A percentile compares a stretch with the other conserved stretches of the same genome.
phyloP scores from a whole-genome alignment of 495 filamentous ascomycete genomes.

The Friedmanniomyces simplex region DNA sequence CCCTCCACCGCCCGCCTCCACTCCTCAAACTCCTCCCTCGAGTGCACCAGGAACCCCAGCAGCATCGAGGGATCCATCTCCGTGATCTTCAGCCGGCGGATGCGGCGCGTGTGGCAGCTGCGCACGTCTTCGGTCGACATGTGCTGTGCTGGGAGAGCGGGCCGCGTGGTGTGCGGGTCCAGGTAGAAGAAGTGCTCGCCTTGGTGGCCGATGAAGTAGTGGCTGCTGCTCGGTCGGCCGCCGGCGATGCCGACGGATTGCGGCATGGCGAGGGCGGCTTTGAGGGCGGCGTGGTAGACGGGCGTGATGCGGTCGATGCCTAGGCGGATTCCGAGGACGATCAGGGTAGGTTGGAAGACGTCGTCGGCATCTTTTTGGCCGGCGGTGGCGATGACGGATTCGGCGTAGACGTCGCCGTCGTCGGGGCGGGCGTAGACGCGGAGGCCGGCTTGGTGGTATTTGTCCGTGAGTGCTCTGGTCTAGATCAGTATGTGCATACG shows the following conservation, averaged over 20 bases:
- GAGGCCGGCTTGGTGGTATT: slow-evolving; percentile 46
- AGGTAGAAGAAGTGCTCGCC: slow-evolving; percentile 84
- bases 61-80: slow-evolving; percentile 99
- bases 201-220: slow-evolving; percentile 97
- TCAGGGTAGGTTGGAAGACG: slow-evolving; percentile 68
- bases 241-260: slow-evolving; percentile 95
- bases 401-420: slow-evolving; percentile 84
- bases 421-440: slow-evolving; percentile 84
- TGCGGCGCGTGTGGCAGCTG: slow-evolving; percentile 75
- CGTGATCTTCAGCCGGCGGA: slow-evolving; percentile 69
- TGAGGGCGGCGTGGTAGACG: slow-evolving; percentile 84
- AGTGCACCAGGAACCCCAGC: slow-evolving; percentile 82
- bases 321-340: slow-evolving; percentile 76
- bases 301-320: slow-evolving; percentile 90
- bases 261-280: slow-evolving; percentile 64
- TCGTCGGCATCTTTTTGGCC: slow-evolving; percentile 43
- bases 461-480: slow-evolving; percentile 64
- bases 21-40: slow-evolving; percentile 71
- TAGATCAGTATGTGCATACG: no score
- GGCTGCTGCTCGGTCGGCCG: slow-evolving; percentile 85
- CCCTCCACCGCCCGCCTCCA: slow-evolving; percentile 63
- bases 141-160: slow-evolving; percentile 50
- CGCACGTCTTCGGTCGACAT: slow-evolving; percentile 54
- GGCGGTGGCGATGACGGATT: slow-evolving; percentile 68
- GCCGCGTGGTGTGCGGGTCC: slow-evolving; percentile 77